Conservation (phyloP, 169 alveolate genomes). For the Plasmodium sp. region DNA sequence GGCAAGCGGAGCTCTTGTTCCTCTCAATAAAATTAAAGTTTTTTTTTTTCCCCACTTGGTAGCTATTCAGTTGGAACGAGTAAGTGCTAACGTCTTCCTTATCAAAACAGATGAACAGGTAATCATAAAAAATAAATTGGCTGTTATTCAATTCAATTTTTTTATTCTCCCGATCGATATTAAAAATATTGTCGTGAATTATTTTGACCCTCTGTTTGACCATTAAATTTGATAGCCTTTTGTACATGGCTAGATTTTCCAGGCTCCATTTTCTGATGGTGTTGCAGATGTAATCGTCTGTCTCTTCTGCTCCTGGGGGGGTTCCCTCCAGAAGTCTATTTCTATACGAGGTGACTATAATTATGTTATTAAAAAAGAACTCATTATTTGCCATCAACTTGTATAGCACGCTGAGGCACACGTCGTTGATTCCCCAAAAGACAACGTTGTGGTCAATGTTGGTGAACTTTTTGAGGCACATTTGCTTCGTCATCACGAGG, state of each 20-base stretch:
- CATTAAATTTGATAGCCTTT: slow-evolving; percentile 21
- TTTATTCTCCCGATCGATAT: slow-evolving; percentile 50
- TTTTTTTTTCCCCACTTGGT: slow-evolving; percentile 38
- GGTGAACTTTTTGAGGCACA: slow-evolving; percentile 13
- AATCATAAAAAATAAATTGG: slow-evolving; percentile 24
- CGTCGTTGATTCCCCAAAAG: slow-evolving; percentile 53
- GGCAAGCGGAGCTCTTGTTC: not conserved
- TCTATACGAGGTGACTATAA: not conserved
- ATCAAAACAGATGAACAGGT: slow-evolving; percentile 43
- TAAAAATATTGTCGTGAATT: slow-evolving; percentile 44
- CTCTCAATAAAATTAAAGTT: slow-evolving; percentile 37
- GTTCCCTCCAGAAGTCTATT: slow-evolving; percentile 6
- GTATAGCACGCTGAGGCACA: slow-evolving; percentile 15
- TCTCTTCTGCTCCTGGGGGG: not conserved
- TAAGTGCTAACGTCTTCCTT: slow-evolving; percentile 51
- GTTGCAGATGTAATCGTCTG: not conserved
- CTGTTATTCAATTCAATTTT: slow-evolving; percentile 7
- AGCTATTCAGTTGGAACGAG: slow-evolving; percentile 42
- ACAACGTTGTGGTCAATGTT: slow-evolving; percentile 47
- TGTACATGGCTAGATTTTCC: slow-evolving; percentile 12
- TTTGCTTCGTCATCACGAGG: slow-evolving; percentile 38
- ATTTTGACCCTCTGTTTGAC: slow-evolving; percentile 23
- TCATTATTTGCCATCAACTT: slow-evolving; percentile 23
- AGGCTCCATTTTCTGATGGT: slow-evolving; percentile 4
- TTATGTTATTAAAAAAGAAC: slow-evolving; percentile 41